Base-by-base conservation (phyloP, 345 rosid species). In the Mangifera indica region DNA sequence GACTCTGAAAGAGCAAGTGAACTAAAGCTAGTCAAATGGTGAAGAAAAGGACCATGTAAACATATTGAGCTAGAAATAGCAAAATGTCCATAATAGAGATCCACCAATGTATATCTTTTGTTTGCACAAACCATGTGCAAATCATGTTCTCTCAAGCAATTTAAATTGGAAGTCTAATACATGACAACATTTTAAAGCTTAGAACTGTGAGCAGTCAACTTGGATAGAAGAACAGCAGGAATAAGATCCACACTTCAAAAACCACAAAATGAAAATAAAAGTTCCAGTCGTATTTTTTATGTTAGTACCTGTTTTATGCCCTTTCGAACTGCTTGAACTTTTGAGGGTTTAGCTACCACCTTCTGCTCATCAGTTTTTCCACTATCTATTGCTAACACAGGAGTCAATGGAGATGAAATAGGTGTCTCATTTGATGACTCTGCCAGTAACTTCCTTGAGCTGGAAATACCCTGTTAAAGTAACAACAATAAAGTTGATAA, bases 291-390 rank as follows among this genome's bases (percentile, higher is more conserved):
- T 13, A 21, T 68, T 26, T 46, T 13, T 63, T 61, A 40, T 25
- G 60, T 10, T 67, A 22, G 8, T 63, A 91, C 97, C 96, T 89
- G 96, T 74, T 92, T 92, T 75, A 92, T 92, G 77, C 91, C 92
- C 87, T 91, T 95, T 14, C 91, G 72, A 55, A 91, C 83, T 57
- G 93, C 99, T 74, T 92, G 97, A 77, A 95, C 99, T 70, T 76
- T 84, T 26, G 84, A 48, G 55, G 89, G 87, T 85, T 87, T 95
- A 34, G 86, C 57, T 44, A 74, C 76, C 73, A 78, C 83, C 80
- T 86, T 90, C 75, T 88, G 87, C 70, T 84, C 89, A 68, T 88
- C 91, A 77, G 79, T 70, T 72, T 87, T 84, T 64, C 96, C 93
- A 75, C 82, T 80, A 61, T 71, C 73, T 60, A 85, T 60, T 53